Evolutionary conservation across 192 early-diverging fungal species (phyloP).

Genomic region (Bifiguratus adelaidae): DNA sequence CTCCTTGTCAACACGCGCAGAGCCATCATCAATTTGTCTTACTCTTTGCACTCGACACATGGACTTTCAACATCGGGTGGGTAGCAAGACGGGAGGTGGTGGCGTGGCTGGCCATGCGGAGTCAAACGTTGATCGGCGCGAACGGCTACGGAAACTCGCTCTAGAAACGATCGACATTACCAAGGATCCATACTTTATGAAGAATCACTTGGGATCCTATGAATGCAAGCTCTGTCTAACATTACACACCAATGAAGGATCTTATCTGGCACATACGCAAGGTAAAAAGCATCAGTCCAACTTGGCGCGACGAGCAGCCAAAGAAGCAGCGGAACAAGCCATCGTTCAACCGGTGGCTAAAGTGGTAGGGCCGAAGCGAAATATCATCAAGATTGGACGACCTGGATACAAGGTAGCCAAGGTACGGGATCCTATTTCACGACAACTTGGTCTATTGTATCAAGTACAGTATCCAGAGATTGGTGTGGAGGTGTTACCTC

Average conservation of each 20-base stretch:
- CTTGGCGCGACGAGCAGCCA: slow-evolving; percentile 76
- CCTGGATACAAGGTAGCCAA: slow-evolving; percentile 94
- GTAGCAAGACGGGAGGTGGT: too few relatives aligned
- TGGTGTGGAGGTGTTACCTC: slow-evolving; percentile 69
- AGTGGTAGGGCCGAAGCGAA: slow-evolving; percentile 46
- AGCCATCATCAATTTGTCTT: too few relatives aligned
- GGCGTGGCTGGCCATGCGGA: slow-evolving; percentile 78
- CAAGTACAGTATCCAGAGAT: slow-evolving; percentile 95
- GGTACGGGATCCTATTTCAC: slow-evolving; percentile 75
- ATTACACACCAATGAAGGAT: slow-evolving; percentile 86
- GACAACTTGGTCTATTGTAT: slow-evolving; percentile 84
- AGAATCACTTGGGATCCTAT: slow-evolving; percentile 75
- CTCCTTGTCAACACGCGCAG: too few relatives aligned
- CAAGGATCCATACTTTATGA: slow-evolving; percentile 97
- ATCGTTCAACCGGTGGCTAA: slow-evolving; percentile 27
- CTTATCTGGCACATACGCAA: slow-evolving; percentile 94
- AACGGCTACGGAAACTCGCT: slow-evolving; percentile 89
- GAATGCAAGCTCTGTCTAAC: slow-evolving; percentile 81
- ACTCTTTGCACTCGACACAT: too few relatives aligned
- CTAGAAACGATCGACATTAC: slow-evolving; percentile 92
- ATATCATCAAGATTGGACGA: slow-evolving; percentile 88
- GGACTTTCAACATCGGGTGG: too few relatives aligned
- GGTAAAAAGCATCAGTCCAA: slow-evolving; percentile 98
- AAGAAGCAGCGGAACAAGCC: slow-evolving; percentile 61
- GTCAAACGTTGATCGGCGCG: slow-evolving; percentile 84